These are phyloP conservation scores for Cynanchum wilfordii DNA, from an alignment of 257 asterid species.

Conservation along the genomic window DNA sequence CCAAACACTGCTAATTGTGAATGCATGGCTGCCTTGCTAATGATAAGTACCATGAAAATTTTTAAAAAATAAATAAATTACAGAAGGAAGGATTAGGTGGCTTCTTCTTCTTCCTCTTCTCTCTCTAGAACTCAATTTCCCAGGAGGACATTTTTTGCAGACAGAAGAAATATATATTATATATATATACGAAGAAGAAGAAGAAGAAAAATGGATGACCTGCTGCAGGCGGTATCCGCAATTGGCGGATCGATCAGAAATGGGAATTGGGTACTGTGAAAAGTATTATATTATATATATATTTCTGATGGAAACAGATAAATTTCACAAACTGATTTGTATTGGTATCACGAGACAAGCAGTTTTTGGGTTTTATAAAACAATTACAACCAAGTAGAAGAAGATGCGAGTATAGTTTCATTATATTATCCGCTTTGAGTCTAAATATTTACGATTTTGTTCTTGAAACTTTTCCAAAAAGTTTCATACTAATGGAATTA, in stretches of 20 bases:
- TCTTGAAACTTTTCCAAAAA: too few relatives aligned
- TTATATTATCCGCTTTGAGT: too few relatives aligned
- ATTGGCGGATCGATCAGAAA: conserved; percentile 48
- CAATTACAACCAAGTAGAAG: neutral
- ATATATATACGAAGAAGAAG: neutral
- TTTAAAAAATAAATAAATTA: neutral
- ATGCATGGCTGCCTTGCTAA: neutral
- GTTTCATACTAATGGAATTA: too few relatives aligned
- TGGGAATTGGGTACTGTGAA: conserved; percentile 17
- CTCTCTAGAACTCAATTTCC: conserved; percentile 15
- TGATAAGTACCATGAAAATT: neutral
- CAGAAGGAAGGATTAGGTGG: conserved; percentile 3
- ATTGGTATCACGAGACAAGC: conserved; percentile 2
- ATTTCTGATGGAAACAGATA: neutral
- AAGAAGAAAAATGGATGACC: conserved; percentile 2
- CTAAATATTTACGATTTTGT: too few relatives aligned
- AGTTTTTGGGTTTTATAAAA: neutral
- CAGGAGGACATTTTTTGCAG: conserved; percentile 12
- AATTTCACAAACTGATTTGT: neutral
- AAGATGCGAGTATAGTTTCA: neutral
- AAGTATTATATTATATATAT: neutral
- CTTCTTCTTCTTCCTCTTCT: neutral
- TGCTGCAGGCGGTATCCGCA: conserved; percentile 40
- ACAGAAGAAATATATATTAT: conserved; percentile 1
- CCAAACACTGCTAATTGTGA: conserved; percentile 3